These are phyloP conservation scores for Komagataea norvegica DNA, from an alignment of 1,139 yeast genomes.

Conservation along the genomic window DNA sequence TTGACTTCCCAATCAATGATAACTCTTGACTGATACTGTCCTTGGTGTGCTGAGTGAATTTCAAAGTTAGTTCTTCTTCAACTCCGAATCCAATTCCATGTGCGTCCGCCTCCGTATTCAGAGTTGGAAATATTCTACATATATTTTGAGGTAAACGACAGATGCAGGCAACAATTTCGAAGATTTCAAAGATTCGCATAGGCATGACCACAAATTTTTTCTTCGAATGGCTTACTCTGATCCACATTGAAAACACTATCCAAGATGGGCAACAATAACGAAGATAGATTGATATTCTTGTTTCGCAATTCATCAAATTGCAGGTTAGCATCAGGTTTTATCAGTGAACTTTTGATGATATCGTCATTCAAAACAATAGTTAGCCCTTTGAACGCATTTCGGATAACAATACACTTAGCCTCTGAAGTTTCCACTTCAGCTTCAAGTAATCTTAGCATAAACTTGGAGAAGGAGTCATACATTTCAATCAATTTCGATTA, in stretches of 20 bases:
- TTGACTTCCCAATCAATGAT: constrained; percentile 30
- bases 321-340: neutral
- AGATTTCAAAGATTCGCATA: neutral
- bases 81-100: constrained; percentile 34
- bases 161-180: constrained; percentile 10
- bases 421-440: constrained; percentile 8
- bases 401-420: constrained; percentile 1
- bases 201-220: no score
- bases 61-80: constrained; percentile 51
- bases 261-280: no score
- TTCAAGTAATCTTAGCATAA: constrained; percentile 10
- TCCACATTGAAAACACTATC: no score
- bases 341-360: neutral
- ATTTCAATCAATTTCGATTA: constrained; percentile 1
- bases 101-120: no score
- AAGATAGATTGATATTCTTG: constrained; percentile 1
- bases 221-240: no score
- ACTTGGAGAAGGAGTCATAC: constrained; percentile 10
- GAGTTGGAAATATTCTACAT: no score
- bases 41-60: constrained; percentile 66
- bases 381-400: constrained; percentile 13
- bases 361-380: constrained; percentile 6
- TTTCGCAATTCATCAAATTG: neutral
- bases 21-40: constrained; percentile 53
- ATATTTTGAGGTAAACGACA: no score